phyloP scores from a whole-genome alignment of 345 rosid genomes.

The Firmiana major region DNA sequence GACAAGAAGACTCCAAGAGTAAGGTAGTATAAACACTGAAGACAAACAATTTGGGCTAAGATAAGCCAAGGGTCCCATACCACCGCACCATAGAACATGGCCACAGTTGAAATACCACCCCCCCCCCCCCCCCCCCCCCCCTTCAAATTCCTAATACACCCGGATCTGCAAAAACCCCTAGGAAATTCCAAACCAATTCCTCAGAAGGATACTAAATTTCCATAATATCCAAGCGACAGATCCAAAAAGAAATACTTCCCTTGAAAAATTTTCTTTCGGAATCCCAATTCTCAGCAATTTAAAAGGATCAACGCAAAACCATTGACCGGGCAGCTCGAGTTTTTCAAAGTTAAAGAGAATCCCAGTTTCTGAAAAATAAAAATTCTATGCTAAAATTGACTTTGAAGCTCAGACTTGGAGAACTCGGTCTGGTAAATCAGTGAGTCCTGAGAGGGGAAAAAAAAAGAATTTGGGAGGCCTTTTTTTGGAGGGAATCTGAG shows the following conservation, averaged over 20 bases:
- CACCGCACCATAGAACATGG: constrained; percentile 90
- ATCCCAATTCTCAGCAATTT: background rate
- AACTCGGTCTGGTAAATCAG: constrained; percentile 23
- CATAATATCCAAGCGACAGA: background rate
- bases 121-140: too few relatives aligned
- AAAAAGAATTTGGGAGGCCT: constrained; percentile 3
- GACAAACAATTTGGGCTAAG: constrained; percentile 77
- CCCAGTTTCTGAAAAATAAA: background rate
- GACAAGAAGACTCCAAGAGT: constrained; percentile 62
- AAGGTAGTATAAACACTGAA: constrained; percentile 82
- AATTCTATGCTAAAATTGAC: background rate
- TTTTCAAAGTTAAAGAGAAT: background rate
- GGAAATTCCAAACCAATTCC: background rate
- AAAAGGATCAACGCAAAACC: background rate
- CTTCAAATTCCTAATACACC: background rate
- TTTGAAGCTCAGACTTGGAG: background rate
- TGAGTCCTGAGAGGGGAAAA: background rate
- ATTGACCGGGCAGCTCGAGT: background rate
- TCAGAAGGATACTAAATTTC: background rate
- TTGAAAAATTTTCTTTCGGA: background rate
- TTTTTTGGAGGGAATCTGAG: background rate
- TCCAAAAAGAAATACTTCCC: background rate
- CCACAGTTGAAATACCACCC: constrained; percentile 17
- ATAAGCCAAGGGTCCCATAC: constrained; percentile 99
- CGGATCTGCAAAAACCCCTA: constrained; percentile 6